A percentile compares a stretch with the other conserved stretches of the same genome.
Evolutionary conservation across 2,329 filamentous ascomycete species (phyloP).

Genomic region (Colletotrichum tabaci): DNA sequence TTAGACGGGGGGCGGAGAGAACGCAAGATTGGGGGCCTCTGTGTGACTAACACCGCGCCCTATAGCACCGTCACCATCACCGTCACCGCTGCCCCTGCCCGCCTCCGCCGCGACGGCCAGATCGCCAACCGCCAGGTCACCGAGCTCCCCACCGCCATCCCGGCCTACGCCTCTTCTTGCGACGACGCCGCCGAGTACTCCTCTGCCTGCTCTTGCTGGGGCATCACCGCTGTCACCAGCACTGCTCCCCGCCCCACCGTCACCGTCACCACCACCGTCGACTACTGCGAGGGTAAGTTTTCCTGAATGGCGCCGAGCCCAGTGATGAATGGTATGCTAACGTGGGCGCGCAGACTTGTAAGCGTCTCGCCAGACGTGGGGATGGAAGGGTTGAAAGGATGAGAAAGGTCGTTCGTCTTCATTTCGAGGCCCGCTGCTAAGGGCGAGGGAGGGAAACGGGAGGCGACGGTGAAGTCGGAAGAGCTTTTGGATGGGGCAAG

Average conservation of each 20-base stretch:
- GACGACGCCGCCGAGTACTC: constrained; percentile 52
- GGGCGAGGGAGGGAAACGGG: not conserved
- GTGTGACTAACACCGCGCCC: constrained; percentile 44
- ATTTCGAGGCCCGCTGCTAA: constrained; percentile 22
- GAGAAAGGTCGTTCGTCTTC: constrained; percentile 23
- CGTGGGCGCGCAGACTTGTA: constrained; percentile 19
- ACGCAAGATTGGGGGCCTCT: not conserved
- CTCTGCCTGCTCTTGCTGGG: constrained; percentile 62
- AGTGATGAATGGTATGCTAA: not conserved
- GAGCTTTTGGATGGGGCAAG: constrained; percentile 16
- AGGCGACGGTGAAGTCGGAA: constrained; percentile 19
- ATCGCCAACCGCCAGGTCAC: constrained; percentile 51
- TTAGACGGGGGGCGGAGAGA: not conserved
- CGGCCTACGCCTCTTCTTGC: constrained; percentile 59
- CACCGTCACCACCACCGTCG: constrained; percentile 58
- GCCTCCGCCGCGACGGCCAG: constrained; percentile 48
- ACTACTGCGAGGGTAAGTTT: constrained; percentile 55
- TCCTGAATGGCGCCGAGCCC: too few relatives aligned
- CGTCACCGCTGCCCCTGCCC: constrained; percentile 52
- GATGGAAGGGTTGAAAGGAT: not conserved
- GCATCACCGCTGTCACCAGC: constrained; percentile 56
- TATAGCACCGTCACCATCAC: constrained; percentile 56
- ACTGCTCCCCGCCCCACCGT: constrained; percentile 57
- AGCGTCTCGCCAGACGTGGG: constrained; percentile 8
- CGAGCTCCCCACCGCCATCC: constrained; percentile 51